Conservation (phyloP, 2,329 filamentous ascomycete genomes). For the Claviceps monticola region DNA sequence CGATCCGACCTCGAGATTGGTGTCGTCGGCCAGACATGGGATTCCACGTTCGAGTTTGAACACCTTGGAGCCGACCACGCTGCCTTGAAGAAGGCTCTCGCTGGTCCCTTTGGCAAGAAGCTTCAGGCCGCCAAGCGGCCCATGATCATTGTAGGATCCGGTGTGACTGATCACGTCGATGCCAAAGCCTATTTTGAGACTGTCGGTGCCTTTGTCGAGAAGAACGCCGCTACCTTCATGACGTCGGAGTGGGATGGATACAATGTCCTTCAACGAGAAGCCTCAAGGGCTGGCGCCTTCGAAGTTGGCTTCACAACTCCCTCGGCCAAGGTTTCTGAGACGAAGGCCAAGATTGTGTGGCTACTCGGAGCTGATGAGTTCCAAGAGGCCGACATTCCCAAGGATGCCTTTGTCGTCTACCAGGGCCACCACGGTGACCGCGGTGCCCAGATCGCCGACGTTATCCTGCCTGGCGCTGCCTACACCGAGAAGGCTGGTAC, state of each 20-base stretch:
- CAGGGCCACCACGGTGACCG: constrained; percentile 96
- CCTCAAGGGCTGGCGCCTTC: constrained; percentile 83
- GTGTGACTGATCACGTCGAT: constrained; percentile 79
- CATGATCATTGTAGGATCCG: constrained; percentile 93
- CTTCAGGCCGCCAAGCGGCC: constrained; percentile 75
- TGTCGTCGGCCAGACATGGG: constrained; percentile 78
- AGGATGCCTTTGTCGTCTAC: constrained; percentile 93
- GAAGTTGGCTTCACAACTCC: constrained; percentile 91
- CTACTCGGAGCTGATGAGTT: constrained; percentile 92
- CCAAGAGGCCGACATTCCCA: constrained; percentile 71
- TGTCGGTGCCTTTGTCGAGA: constrained; percentile 81
- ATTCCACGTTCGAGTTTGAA: constrained; percentile 91
- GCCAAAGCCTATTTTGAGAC: constrained; percentile 89
- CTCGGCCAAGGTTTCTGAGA: constrained; percentile 66
- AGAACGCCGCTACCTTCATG: constrained; percentile 77
- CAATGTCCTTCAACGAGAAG: constrained; percentile 88
- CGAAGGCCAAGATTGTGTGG: constrained; percentile 90
- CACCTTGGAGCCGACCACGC: constrained; percentile 70
- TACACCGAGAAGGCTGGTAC: constrained; percentile 96
- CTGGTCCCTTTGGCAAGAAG: constrained; percentile 86
- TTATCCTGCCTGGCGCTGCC: constrained; percentile 84
- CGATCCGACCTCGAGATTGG: constrained; percentile 88
- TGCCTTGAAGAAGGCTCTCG: constrained; percentile 71
- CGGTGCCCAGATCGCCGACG: constrained; percentile 83
- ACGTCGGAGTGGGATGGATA: constrained; percentile 93